Conservation (phyloP, 2,329 filamentous ascomycete genomes). For the Trichoderma sp. region DNA sequence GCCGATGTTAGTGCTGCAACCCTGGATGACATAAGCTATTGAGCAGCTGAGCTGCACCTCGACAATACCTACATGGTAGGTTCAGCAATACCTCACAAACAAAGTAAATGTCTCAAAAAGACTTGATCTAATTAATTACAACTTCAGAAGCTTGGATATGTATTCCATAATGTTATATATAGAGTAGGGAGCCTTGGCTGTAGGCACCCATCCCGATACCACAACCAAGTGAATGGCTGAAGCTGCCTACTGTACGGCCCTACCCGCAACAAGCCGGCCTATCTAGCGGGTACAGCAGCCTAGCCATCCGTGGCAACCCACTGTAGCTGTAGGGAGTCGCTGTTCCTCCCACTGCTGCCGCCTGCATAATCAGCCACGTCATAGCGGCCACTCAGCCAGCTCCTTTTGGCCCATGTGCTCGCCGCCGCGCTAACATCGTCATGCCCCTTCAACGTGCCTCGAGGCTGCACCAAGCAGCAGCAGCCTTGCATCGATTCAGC, state of each 20-base stretch:
- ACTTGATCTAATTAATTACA: not conserved
- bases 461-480: not conserved
- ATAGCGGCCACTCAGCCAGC: constrained; percentile 13
- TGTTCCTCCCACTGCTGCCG: not conserved
- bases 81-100: not conserved
- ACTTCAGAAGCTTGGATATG: no score
- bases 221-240: not conserved
- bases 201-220: not conserved
- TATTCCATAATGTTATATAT: not conserved
- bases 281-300: not conserved
- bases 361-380: constrained; percentile 23
- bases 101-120: not conserved
- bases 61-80: not conserved
- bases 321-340: not conserved
- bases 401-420: constrained; percentile 20
- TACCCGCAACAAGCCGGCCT: not conserved
- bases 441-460: constrained; percentile 11
- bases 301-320: not conserved
- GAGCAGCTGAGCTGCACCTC: not conserved
- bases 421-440: constrained; percentile 8
- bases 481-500: constrained; percentile 1
- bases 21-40: constrained; percentile 6
- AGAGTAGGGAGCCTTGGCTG: not conserved
- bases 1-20: not conserved
- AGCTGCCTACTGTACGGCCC: not conserved